Evolutionary conservation across 1,139 yeast species (phyloP).

Genomic region (Blastobotrys arbuscula): DNA sequence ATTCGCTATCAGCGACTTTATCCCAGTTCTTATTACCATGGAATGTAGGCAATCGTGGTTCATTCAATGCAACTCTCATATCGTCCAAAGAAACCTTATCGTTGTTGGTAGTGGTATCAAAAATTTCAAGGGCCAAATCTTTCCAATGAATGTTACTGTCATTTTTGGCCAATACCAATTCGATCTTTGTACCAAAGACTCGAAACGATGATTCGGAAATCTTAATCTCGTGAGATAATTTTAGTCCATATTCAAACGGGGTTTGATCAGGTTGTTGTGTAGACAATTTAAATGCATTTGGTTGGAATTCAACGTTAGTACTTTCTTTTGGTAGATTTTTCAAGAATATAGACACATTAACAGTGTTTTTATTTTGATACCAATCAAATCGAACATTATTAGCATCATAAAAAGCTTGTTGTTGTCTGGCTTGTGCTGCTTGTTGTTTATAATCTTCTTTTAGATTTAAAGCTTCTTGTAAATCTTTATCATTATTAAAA

Average conservation of each 20-base stretch:
- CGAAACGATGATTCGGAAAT: slow-evolving; percentile 42
- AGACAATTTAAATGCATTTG: slow-evolving; percentile 29
- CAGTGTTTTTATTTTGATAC: slow-evolving; percentile 58
- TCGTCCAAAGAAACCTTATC: slow-evolving; percentile 10
- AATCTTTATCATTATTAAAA: slow-evolving; percentile 6
- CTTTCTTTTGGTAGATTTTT: slow-evolving; percentile 51
- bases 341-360: slow-evolving; percentile 69
- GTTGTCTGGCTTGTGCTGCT: slow-evolving; percentile 5
- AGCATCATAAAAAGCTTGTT: slow-evolving; percentile 3
- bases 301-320: slow-evolving; percentile 37
- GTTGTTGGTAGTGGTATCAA: not conserved
- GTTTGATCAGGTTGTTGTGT: slow-evolving; percentile 21
- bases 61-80: slow-evolving; percentile 22
- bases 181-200: slow-evolving; percentile 71
- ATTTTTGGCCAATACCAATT: slow-evolving; percentile 45
- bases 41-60: slow-evolving; percentile 10
- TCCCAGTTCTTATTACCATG: slow-evolving; percentile 59
- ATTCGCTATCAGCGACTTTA: slow-evolving; percentile 46
- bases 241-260: slow-evolving; percentile 41
- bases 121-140: slow-evolving; percentile 1
- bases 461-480: slow-evolving; percentile 10
- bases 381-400: slow-evolving; percentile 62
- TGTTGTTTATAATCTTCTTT: slow-evolving; percentile 7
- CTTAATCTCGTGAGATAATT: slow-evolving; percentile 48
- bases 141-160: slow-evolving; percentile 12